phyloP scores from a whole-genome alignment of 768 basidiomycete genomes.

The Porphyrellus cyaneotinctus region DNA sequence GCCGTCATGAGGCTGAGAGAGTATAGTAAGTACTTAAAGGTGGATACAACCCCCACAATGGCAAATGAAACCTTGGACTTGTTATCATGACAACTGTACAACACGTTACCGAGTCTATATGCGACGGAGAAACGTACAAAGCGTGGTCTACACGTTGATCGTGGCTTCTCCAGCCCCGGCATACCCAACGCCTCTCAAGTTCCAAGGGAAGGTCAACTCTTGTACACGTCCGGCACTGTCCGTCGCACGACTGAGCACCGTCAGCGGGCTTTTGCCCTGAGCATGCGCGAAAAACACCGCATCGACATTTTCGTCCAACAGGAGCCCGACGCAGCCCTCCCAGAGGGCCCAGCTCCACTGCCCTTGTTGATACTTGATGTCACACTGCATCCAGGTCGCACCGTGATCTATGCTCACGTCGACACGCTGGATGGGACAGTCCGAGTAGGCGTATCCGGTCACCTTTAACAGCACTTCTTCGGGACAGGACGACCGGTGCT shows the following conservation, averaged over 20 bases:
- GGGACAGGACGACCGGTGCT: conserved; percentile 6
- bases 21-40: no score
- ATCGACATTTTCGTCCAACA: conserved; percentile 21
- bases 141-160: not conserved
- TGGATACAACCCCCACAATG: not conserved
- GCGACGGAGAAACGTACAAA: no score
- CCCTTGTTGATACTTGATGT: conserved; percentile 56
- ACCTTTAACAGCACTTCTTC: conserved; percentile 29
- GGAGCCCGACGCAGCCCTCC: conserved; percentile 46
- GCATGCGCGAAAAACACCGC: not conserved
- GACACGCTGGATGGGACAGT: conserved; percentile 44
- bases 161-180: conserved; percentile 28
- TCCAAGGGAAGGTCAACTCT: conserved; percentile 51
- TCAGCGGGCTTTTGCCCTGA: conserved; percentile 13
- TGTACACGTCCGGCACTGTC: conserved; percentile 50
- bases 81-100: no score
- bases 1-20: no score
- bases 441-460: conserved; percentile 56
- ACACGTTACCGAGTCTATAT: no score
- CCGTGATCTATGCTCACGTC: conserved; percentile 54
- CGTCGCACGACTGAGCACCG: conserved; percentile 45
- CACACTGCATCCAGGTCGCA: conserved; percentile 45
- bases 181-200: conserved; percentile 59
- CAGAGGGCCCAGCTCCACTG: conserved; percentile 75
- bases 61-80: no score